A percentile compares a stretch with the other conserved stretches of the same genome.
Evolutionary conservation across 2,329 filamentous ascomycete species (phyloP).

Genomic region (Bipolaris oryzae): DNA sequence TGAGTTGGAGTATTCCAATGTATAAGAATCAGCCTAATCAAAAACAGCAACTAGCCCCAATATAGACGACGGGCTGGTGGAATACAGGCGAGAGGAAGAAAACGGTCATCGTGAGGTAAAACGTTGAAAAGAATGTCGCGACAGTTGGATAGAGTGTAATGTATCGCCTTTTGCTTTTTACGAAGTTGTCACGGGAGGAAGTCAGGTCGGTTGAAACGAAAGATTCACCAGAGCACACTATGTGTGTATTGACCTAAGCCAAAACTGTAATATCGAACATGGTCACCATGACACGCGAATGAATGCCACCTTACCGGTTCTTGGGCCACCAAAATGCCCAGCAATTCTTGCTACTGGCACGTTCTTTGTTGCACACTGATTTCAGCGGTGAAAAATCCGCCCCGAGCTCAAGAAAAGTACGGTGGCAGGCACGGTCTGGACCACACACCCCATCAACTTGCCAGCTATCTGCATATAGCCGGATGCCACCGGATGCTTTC

Average conservation of each 20-base stretch:
- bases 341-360: conserved; percentile 3
- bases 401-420: conserved; percentile 3
- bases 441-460: not conserved
- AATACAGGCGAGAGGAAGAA: too few species aligned
- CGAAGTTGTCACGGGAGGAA: not conserved
- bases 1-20: too few species aligned
- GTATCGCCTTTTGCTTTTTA: not conserved
- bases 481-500: not conserved
- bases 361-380: not conserved
- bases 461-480: not conserved
- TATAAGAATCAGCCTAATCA: too few species aligned
- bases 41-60: too few species aligned
- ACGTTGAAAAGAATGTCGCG: not conserved
- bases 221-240: not conserved
- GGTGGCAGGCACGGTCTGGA: not conserved
- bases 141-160: too few species aligned
- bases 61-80: too few species aligned
- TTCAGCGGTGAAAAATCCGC: not conserved
- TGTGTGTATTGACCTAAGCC: not conserved
- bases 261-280: not conserved
- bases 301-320: not conserved
- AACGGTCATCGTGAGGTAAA: not conserved
- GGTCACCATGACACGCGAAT: not conserved
- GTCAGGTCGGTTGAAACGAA: not conserved
- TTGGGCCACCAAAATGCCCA: not conserved